Evolutionary conservation across 208 protist species (phyloP), one percentile per base, ranked within the genome.

Genomic region (Leishmania mexicana): DNA sequence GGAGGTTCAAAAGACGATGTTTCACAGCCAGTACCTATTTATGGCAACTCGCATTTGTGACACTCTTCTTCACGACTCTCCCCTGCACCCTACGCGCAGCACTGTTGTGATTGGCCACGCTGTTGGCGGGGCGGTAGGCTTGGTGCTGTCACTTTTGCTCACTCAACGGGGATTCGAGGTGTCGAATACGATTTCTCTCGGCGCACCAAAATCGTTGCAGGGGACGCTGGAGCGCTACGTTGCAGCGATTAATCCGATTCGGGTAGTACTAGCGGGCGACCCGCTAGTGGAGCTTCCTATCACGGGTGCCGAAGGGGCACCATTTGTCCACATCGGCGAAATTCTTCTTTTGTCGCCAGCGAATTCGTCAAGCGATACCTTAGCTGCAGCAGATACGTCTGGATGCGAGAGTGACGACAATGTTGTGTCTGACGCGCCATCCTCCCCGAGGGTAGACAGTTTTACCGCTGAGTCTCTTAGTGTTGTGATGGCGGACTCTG

Each of bases 81-180:
- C 94, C 0, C 62, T 97, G 45, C 94, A 97, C 58, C 83, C 87
- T 19, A 90, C 92, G 53, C 90, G 94, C 58, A 88, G 84, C 31
- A 97, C 94, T 11, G 92, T 95, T 7, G n/a, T 97, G 57, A 88
- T 94, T 19, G 94, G 94, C 19, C 91, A 97, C 83, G 92, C 88
- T 21, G 90, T 94, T 54, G 94, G 94, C 38, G 94, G 94, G 7
- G 88, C 94, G 1, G 88, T 96, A 24, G 90, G 83, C 11, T 81
- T 96, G 28, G 83, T 91, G 47, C 40, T 94, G 38, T 85, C 85
- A 15, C 83, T 97, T 11, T 47, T 95, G 24, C 83, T 96, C 21
- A 65, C 86, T 24, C 90, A 89, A 51, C 88, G 91, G 21, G 92
- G 92, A 0, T 97, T 93, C 78, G 87, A 92, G 35, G 85, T 97